phyloP scores from a whole-genome alignment of 352 stramenopile genomes.

The Elongisporangium senticosum region DNA sequence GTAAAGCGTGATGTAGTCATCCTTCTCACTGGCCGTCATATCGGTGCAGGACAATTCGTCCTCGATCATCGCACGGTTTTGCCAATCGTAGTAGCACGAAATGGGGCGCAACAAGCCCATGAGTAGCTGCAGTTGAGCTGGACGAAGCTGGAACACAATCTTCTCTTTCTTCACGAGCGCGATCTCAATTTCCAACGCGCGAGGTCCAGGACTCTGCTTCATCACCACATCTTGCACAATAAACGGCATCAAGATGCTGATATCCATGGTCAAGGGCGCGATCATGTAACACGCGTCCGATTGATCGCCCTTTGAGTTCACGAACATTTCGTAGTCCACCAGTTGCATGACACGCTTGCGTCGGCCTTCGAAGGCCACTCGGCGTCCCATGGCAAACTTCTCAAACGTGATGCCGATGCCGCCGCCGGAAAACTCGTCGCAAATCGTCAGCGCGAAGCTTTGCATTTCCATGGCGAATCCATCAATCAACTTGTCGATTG shows the following conservation, averaged over 20 bases:
- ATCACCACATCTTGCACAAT: slow-evolving; percentile 64
- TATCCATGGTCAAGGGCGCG: slow-evolving; percentile 43
- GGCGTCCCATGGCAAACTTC: slow-evolving; percentile 51
- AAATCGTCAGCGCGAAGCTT: slow-evolving; percentile 45
- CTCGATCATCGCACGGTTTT: slow-evolving; percentile 36
- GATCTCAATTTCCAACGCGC: slow-evolving; percentile 49
- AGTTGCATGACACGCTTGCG: slow-evolving; percentile 47
- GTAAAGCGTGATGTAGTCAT: slow-evolving; percentile 64
- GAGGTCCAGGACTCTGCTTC: slow-evolving; percentile 25
- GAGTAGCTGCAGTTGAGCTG: slow-evolving; percentile 54
- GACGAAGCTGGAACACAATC: slow-evolving; percentile 51
- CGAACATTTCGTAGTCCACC: slow-evolving; percentile 61
- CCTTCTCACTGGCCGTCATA: slow-evolving; percentile 26
- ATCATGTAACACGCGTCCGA: slow-evolving; percentile 45
- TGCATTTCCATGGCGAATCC: slow-evolving; percentile 56
- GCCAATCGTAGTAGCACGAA: slow-evolving; percentile 67
- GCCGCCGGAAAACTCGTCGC: slow-evolving; percentile 48
- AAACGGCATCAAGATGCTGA: slow-evolving; percentile 54
- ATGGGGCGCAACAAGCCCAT: slow-evolving; percentile 52
- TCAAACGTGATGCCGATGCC: slow-evolving; percentile 56
- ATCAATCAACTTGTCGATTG: slow-evolving; percentile 63
- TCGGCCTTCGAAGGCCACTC: slow-evolving; percentile 16
- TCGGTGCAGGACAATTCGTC: slow-evolving; percentile 67
- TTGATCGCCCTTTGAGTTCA: slow-evolving; percentile 37
- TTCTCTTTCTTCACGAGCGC: slow-evolving; percentile 23